Percentiles rank a stretch among this genome's conserved stretches.
Conservation (phyloP, 139 green algal species). For the Edaphochlamys debaryana region DNA sequence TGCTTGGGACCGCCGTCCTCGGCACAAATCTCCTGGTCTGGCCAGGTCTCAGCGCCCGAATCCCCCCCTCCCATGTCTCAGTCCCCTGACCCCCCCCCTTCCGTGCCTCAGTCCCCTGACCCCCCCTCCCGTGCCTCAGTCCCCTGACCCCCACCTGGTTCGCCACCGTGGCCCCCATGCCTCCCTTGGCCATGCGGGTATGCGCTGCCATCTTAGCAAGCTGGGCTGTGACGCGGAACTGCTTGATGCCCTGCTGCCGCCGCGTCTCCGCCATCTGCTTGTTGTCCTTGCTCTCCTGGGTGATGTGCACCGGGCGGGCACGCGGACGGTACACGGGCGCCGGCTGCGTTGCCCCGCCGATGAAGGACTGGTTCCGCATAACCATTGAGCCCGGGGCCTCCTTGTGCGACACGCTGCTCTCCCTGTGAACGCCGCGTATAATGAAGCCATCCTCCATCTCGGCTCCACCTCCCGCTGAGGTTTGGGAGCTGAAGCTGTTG, state of each 20-base stretch:
- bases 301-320: not conserved
- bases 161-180: slow-evolving; percentile 21
- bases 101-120: no score
- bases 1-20: no score
- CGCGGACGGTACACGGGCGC: slow-evolving; percentile 3
- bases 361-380: not conserved
- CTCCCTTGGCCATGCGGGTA: slow-evolving; percentile 1
- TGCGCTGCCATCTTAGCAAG: slow-evolving; percentile 8
- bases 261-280: not conserved
- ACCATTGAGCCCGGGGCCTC: not conserved
- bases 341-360: not conserved
- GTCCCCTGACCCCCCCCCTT: no score
- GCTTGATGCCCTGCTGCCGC: not conserved
- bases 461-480: not conserved
- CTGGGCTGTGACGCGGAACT: not conserved
- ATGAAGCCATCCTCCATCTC: slow-evolving; percentile 35
- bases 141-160: slow-evolving; percentile 4
- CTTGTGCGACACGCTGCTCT: not conserved
- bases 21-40: no score
- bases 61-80: no score
- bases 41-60: no score
- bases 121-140: no score
- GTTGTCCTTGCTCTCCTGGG: not conserved
- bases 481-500: no score
- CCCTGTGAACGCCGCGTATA: slow-evolving; percentile 19